A percentile compares a stretch with the other conserved stretches of the same genome.
Evolutionary conservation across 768 basidiomycete species (phyloP).

Genomic region (Neoboletus brunneissimus): DNA sequence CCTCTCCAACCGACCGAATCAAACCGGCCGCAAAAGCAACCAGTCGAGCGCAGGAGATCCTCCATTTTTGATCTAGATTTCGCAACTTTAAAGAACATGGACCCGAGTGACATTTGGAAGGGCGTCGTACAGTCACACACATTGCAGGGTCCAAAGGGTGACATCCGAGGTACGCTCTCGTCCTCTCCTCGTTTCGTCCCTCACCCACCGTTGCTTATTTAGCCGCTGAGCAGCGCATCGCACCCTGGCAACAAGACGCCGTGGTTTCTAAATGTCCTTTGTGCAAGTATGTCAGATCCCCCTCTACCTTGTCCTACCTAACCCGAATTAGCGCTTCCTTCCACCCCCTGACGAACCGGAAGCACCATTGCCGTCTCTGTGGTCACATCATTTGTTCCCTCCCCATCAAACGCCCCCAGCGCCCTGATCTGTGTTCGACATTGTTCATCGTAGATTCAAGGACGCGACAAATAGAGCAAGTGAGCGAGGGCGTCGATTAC

Average conservation of each 20-base stretch:
- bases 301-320: not conserved
- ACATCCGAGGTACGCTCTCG: slow-evolving; percentile 59
- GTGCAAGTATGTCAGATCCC: slow-evolving; percentile 58
- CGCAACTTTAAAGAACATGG: slow-evolving; percentile 53
- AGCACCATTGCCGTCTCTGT: slow-evolving; percentile 95
- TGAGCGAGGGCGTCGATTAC: slow-evolving; percentile 79
- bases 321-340: slow-evolving; percentile 58
- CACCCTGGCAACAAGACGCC: slow-evolving; percentile 91
- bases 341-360: slow-evolving; percentile 86
- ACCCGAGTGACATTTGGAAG: slow-evolving; percentile 68
- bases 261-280: slow-evolving; percentile 77
- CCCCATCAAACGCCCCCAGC: slow-evolving; percentile 69
- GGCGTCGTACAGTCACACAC: slow-evolving; percentile 50
- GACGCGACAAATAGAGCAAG: slow-evolving; percentile 77
- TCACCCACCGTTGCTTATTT: not conserved
- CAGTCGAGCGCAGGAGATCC: slow-evolving; percentile 45
- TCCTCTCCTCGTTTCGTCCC: not conserved
- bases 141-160: slow-evolving; percentile 47
- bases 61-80: slow-evolving; percentile 74
- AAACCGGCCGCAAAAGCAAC: slow-evolving; percentile 1
- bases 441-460: slow-evolving; percentile 84
- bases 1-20: slow-evolving; percentile 31
- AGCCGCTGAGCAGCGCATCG: slow-evolving; percentile 89
- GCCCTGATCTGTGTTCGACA: slow-evolving; percentile 68
- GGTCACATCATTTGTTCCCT: slow-evolving; percentile 90